Conservation (phyloP, 2,329 filamentous ascomycete species). For the Colletotrichum sp. region DNA sequence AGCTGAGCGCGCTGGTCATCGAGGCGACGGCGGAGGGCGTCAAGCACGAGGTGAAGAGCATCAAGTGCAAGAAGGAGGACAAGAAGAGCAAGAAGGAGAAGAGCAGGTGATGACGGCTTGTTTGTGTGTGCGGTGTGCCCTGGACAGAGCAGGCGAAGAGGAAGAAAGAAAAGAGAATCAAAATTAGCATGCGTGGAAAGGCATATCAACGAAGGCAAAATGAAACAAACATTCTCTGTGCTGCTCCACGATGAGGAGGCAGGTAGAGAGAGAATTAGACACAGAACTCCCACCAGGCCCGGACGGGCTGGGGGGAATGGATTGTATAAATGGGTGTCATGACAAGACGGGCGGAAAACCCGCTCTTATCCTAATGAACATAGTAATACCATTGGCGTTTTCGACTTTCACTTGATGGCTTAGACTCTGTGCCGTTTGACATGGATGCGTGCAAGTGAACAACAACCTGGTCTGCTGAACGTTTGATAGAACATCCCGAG, state of each 20-base stretch:
- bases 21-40: conserved; percentile 48
- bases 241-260: too few species aligned
- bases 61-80: conserved; percentile 37
- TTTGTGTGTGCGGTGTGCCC: not conserved
- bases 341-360: not conserved
- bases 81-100: conserved; percentile 20
- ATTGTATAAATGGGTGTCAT: not conserved
- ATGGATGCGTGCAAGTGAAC: too few species aligned
- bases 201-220: not conserved
- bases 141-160: not conserved
- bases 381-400: conserved; percentile 2
- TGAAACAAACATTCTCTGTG: not conserved
- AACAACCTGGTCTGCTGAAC: too few species aligned
- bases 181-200: not conserved
- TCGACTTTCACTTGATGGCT: not conserved
- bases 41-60: conserved; percentile 43
- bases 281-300: not conserved
- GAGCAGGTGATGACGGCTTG: not conserved
- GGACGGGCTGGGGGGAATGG: not conserved
- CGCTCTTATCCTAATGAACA: conserved; percentile 2
- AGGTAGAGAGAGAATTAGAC: not conserved
- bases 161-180: not conserved
- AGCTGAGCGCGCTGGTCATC: conserved; percentile 79
- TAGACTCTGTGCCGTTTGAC: not conserved
- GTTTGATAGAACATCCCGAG: too few species aligned